Base-by-base conservation (phyloP, 495 filamentous ascomycete species). In the Lindgomyces ingoldianus region DNA sequence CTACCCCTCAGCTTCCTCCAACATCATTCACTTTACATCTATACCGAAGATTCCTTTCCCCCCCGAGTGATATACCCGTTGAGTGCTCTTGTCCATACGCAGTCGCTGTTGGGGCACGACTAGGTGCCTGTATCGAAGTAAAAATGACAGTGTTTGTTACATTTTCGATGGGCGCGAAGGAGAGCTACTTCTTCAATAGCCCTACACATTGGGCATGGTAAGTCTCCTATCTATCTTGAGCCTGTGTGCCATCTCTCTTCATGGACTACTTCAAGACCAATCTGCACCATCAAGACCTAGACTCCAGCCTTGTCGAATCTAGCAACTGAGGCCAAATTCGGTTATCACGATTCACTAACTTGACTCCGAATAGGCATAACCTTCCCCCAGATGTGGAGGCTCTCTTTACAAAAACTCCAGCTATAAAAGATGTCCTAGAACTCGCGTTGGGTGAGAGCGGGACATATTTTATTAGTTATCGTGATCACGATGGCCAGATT, bases 131-230 rank as follows among this genome's bases (percentile, higher is more conserved):
- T n/a, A n/a, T n/a, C n/a, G 30, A 4, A 51, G 47, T 19, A 61
- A 29, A n/a, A 1, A 64, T 60, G 66, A 55, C 60, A 51, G 58
- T 65, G 14, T 57, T 57, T 24, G 62, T 70, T 1, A 65, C 41
- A 2, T 70, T 70, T 42, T 22, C 48, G 16, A 57, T 70, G 62
- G 67, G 67, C 14, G 21, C 57, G 41, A 65, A 70, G n/a, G 62
- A 70, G 18, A 42, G 51, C 0, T 70, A 70, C 53, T 65, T 70
- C 45, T 70, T 70, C 27, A 70, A 66, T 27, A 62, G 57, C 30
- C 67, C 67, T 16, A 65, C 62, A 25, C 67, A 65, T 49, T 70
- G 67, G 67, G 67, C 62, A 16, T 50, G 67, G 67, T 70, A 57
- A 54, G 62, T 46, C 26, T 21, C 8, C n/a, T 39, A 51, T 50